These are phyloP conservation scores for Calonectria naviculata DNA, from an alignment of 2,329 filamentous ascomycete genomes.

Conservation along the genomic window DNA sequence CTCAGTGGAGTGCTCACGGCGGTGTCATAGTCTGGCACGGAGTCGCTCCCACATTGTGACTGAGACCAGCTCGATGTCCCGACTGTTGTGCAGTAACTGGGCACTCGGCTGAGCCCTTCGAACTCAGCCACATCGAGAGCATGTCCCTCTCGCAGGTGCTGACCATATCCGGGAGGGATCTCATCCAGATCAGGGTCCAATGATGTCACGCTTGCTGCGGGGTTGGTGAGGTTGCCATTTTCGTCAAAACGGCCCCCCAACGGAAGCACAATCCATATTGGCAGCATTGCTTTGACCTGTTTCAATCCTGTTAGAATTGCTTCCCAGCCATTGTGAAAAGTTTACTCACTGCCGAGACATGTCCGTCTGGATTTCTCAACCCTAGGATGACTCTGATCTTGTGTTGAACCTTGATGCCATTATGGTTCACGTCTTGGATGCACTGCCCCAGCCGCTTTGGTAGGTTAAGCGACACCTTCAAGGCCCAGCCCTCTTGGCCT, in stretches of 20 bases:
- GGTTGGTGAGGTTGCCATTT: slow-evolving; percentile 73
- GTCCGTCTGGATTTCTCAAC: slow-evolving; percentile 92
- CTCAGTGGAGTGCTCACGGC: not conserved
- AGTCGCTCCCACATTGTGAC: not conserved
- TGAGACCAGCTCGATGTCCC: not conserved
- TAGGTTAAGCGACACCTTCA: slow-evolving; percentile 72
- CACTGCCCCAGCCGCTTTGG: slow-evolving; percentile 85
- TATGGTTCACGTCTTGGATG: slow-evolving; percentile 87
- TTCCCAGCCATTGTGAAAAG: fast-evolving
- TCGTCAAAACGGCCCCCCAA: slow-evolving; percentile 90
- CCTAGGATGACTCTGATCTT: slow-evolving; percentile 91
- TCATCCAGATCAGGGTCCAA: not conserved
- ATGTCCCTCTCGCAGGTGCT: not conserved
- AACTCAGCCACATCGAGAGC: not conserved
- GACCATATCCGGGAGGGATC: not conserved
- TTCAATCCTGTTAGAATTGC: not conserved
- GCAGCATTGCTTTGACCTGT: slow-evolving; percentile 85
- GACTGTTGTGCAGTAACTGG: not conserved
- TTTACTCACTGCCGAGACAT: slow-evolving; percentile 80
- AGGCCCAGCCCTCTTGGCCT: slow-evolving; percentile 72
- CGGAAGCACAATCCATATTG: slow-evolving; percentile 93
- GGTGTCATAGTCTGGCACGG: not conserved
- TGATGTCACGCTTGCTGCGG: not conserved
- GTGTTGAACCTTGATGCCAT: slow-evolving; percentile 90
- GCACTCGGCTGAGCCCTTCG: not conserved